Percentiles rank a stretch among this genome's conserved stretches.
Evolutionary conservation across 2,329 filamentous ascomycete genomes (phyloP).

Genomic region (Fusarium sp.): DNA sequence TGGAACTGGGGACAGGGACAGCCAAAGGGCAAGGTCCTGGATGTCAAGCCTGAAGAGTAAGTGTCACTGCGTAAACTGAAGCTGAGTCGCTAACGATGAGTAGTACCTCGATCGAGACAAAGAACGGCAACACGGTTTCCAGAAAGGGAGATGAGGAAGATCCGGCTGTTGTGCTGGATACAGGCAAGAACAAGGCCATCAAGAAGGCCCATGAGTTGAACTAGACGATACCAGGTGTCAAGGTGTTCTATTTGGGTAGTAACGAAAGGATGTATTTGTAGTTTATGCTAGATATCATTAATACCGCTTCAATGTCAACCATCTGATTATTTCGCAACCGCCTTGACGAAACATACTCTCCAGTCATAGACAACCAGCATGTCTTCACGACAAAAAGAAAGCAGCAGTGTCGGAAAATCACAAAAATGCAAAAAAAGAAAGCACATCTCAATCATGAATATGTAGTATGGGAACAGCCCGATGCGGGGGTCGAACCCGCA

Average conservation of each 20-base stretch:
- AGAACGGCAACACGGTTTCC: slow-evolving; percentile 58
- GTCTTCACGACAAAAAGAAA: not conserved
- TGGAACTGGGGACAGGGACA: slow-evolving; percentile 64
- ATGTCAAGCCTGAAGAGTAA: slow-evolving; percentile 61
- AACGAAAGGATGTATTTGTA: not conserved
- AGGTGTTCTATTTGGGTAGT: accelerated
- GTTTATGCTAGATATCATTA: not conserved
- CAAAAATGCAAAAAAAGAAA: slow-evolving; percentile 27
- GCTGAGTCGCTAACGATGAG: not conserved
- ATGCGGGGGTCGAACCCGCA: slow-evolving; percentile 67
- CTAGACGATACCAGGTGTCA: not conserved
- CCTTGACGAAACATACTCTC: too few relatives aligned
- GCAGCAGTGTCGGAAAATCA: too few relatives aligned
- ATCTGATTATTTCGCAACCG: too few relatives aligned
- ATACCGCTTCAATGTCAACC: not conserved
- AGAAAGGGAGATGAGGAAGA: slow-evolving; percentile 59
- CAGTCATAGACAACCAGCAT: too few relatives aligned
- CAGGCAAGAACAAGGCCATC: slow-evolving; percentile 60
- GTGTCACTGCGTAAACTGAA: not conserved
- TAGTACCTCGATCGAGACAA: slow-evolving; percentile 54
- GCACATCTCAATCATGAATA: slow-evolving; percentile 36
- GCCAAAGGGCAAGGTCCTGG: slow-evolving; percentile 60
- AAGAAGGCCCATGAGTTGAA: slow-evolving; percentile 60
- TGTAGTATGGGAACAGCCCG: slow-evolving; percentile 48
- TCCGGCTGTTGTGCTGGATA: slow-evolving; percentile 60